Conservation (phyloP, 176 grass and related monocot species). For the Juncus inflexus region DNA sequence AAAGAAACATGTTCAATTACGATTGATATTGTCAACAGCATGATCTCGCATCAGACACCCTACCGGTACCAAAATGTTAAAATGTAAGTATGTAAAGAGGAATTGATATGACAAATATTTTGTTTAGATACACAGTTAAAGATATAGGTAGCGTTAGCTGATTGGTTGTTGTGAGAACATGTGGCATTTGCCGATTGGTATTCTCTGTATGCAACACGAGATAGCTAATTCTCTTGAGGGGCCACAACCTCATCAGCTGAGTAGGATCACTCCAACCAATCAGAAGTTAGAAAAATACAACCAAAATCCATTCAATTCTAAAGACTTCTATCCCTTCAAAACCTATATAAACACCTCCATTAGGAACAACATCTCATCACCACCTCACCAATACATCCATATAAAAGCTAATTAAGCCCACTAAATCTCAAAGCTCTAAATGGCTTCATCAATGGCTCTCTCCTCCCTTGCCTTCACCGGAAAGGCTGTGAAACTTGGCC, state of each 20-base stretch:
- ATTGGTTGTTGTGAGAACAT: not conserved
- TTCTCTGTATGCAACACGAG: not conserved
- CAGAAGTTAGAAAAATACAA: not conserved
- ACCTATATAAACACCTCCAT: conserved; percentile 13
- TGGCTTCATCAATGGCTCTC: conserved; percentile 49
- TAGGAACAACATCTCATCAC: conserved; percentile 16
- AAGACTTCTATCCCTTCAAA: not conserved
- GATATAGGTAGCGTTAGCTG: no score
- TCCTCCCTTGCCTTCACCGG: conserved; percentile 33
- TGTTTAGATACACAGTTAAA: no score
- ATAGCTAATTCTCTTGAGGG: not conserved
- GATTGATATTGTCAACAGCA: no score
- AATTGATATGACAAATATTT: no score
- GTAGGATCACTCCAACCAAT: conserved; percentile 7
- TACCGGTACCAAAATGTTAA: no score
- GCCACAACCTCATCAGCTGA: not conserved
- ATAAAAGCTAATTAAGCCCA: not conserved
- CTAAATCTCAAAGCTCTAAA: conserved; percentile 3
- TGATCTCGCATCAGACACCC: no score
- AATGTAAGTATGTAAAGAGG: no score
- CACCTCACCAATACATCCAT: not conserved
- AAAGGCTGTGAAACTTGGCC: conserved; percentile 27
- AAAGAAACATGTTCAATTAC: no score
- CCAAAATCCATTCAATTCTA: not conserved
- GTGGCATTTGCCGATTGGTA: conserved; percentile 1